Base-by-base conservation (phyloP, 495 filamentous ascomycete species). In the Penicillium longicatenatum region DNA sequence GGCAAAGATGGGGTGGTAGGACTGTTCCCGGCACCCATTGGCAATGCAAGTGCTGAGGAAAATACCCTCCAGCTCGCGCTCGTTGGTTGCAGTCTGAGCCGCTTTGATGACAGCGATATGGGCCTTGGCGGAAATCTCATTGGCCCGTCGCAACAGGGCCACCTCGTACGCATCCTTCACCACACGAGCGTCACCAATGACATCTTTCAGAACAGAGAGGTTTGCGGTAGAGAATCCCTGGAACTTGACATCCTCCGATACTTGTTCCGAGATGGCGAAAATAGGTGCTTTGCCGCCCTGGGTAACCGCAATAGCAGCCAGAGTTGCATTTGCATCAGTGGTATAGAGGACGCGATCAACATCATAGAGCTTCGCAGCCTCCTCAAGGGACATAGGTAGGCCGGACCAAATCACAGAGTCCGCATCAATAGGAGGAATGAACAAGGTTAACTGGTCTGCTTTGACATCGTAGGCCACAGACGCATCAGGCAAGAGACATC, bases 401-500 rank as follows among this genome's bases (percentile, higher is more conserved):
- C 95, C 95, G 22, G 88, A 89, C 95, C 95, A 99, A 63, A 98
- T 91, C n/a, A 98, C 94, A 41, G 85, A 86, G 29, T 95, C 90
- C 43, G 92, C 85, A 54, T 95, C 85, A 66, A 96, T 83, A 2
- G 91, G 89, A 6, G 95, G 93, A 59, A 99, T 94, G 77, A 91
- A 99, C 51, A 98, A 86, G 9, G 90, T 97, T 21, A 92, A 82
- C 62, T 86, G 83, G 59, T 82, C 78, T 20, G 80, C 79, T 45
- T 79, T 75, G 47, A 96, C 84, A 61, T 94, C 85, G 79, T 98
- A 96, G 52, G 89, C 83, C 51, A 93, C 79, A 70, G 85, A 88
- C 64, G 87, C 89, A 73, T 98, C 93, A 49, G 91, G 85, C 21
- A 93, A 79, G 29, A 84, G 75, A 70, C 91, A 96, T 63, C 95